phyloP scores from a whole-genome alignment of 1,284 basidiomycete genomes.

The Ustilago trichophora region DNA sequence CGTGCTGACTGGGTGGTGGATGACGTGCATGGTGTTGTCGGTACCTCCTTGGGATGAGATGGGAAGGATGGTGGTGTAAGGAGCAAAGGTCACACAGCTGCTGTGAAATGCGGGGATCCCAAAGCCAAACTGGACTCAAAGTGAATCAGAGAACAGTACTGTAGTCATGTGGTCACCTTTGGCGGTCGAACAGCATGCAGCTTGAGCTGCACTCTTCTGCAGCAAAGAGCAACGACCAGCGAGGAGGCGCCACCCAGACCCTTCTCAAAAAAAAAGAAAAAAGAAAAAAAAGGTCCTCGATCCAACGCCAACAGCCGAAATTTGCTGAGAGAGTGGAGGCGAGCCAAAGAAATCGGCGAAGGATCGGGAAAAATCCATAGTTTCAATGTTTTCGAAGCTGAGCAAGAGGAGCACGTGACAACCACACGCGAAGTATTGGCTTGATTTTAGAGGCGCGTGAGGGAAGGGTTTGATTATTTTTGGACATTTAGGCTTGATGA shows the following conservation, averaged over 20 bases:
- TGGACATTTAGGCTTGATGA: too few relatives aligned
- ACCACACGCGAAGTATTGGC: slow-evolving; percentile 8
- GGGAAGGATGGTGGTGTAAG: background rate
- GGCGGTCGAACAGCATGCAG: background rate
- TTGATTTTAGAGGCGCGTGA: slow-evolving; percentile 10
- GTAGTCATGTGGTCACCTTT: slow-evolving; percentile 1
- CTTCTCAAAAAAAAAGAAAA: too few relatives aligned
- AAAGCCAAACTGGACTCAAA: background rate
- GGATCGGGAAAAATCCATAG: background rate
- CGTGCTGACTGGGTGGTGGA: background rate
- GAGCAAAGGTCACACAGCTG: background rate
- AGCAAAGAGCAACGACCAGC: background rate
- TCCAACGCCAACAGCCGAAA: too few relatives aligned
- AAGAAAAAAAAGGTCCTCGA: slow-evolving; percentile 1
- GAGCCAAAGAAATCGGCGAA: background rate
- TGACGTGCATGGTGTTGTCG: slow-evolving; percentile 5
- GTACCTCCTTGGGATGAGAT: background rate
- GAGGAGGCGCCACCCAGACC: too few relatives aligned
- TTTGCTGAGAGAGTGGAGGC: slow-evolving; percentile 15
- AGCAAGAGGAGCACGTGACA: slow-evolving; percentile 13
- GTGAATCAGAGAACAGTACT: slow-evolving; percentile 3
- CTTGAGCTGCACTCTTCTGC: background rate
- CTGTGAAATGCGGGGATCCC: background rate
- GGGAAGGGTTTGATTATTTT: slow-evolving; percentile 3
- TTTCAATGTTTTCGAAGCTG: too few relatives aligned